These are phyloP conservation scores for Anthracocystis setariae DNA, from an alignment of 1,284 basidiomycete genomes.

Conservation along the genomic window DNA sequence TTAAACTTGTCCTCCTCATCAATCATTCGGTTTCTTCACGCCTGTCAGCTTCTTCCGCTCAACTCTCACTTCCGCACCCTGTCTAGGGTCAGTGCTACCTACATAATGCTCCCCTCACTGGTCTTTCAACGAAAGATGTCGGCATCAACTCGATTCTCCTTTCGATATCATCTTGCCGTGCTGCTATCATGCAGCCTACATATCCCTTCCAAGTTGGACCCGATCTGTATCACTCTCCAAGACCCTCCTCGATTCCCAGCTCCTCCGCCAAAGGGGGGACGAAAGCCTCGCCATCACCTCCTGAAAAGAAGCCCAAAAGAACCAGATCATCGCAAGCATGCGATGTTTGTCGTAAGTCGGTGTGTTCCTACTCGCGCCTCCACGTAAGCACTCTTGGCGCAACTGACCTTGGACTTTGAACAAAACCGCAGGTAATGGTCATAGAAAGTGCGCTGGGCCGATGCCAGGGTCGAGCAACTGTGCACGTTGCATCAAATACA, in stretches of 20 bases:
- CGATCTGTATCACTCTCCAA: too few relatives aligned
- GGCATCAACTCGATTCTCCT: too few relatives aligned
- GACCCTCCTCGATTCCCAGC: background rate
- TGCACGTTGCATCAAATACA: constrained; percentile 11
- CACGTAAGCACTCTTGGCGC: background rate
- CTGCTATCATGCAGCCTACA: too few relatives aligned
- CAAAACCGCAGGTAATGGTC: constrained; percentile 11
- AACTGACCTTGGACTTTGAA: background rate
- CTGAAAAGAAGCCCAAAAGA: constrained; percentile 6
- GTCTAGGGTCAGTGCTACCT: background rate
- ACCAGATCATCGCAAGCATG: constrained; percentile 21
- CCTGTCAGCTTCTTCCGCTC: background rate
- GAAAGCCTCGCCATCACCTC: background rate
- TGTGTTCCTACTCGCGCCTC: background rate
- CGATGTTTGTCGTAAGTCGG: constrained; percentile 41
- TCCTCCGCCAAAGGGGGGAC: background rate
- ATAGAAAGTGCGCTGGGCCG: constrained; percentile 38
- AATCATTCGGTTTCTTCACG: too few relatives aligned
- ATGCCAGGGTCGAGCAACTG: constrained; percentile 11
- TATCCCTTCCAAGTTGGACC: too few relatives aligned
- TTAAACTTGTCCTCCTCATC: background rate
- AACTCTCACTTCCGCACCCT: background rate
- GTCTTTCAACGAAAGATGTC: too few relatives aligned
- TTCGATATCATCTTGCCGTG: too few relatives aligned
- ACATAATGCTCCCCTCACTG: background rate